These are phyloP conservation scores for Ramularia collo-cygni DNA, from an alignment of 2,329 filamentous ascomycete species.

Conservation along the genomic window DNA sequence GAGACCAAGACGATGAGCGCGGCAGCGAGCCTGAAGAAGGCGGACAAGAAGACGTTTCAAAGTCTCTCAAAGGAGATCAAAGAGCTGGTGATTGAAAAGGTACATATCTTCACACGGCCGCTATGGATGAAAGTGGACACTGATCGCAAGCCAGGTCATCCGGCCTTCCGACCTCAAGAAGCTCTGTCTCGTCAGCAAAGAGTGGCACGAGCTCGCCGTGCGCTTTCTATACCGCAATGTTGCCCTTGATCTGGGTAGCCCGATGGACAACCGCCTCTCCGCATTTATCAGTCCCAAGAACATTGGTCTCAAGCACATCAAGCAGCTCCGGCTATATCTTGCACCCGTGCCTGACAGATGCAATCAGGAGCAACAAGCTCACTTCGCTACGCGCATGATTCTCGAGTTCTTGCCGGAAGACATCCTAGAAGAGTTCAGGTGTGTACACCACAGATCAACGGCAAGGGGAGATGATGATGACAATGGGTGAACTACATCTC, in stretches of 20 bases:
- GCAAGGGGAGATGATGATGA: constrained; percentile 1
- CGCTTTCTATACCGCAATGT: constrained; percentile 42
- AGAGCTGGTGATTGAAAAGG: constrained; percentile 21
- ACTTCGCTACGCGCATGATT: constrained; percentile 44
- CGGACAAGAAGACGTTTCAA: constrained; percentile 12
- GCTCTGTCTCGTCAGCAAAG: constrained; percentile 42
- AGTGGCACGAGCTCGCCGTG: constrained; percentile 41
- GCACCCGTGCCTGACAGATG: constrained; percentile 39
- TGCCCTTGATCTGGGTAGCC: constrained; percentile 40
- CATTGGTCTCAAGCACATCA: constrained; percentile 41
- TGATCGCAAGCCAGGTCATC: constrained; percentile 29
- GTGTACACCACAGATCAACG: constrained; percentile 6
- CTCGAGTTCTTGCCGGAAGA: constrained; percentile 44
- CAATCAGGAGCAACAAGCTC: constrained; percentile 38
- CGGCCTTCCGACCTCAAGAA: constrained; percentile 43
- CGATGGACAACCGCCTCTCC: constrained; percentile 38
- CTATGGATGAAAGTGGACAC: constrained; percentile 3
- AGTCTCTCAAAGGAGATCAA: constrained; percentile 22
- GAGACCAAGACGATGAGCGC: constrained; percentile 11
- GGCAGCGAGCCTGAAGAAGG: constrained; percentile 2
- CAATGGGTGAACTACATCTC: not conserved
- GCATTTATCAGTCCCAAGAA: constrained; percentile 43
- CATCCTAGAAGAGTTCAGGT: constrained; percentile 43
- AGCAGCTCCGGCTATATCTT: constrained; percentile 42
- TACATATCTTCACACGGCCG: constrained; percentile 7